Evolutionary conservation across 208 protist genomes (phyloP).

Genomic region (Borovskyia barvae): DNA sequence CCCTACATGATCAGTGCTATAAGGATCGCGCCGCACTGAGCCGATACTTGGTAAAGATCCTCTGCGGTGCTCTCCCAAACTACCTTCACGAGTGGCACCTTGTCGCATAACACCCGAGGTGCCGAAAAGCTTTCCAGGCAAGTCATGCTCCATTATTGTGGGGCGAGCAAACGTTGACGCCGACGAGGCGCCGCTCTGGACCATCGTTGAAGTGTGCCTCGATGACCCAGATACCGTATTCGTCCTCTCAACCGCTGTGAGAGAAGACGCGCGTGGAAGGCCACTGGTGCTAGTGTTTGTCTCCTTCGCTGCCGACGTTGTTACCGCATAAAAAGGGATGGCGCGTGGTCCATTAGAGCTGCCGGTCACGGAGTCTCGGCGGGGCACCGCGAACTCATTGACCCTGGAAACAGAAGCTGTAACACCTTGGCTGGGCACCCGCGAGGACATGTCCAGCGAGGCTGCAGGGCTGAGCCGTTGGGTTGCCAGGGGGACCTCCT

Average conservation of each 20-base stretch:
- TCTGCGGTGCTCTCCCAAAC: not conserved
- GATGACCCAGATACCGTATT: not conserved
- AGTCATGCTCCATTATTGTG: constrained; percentile 4
- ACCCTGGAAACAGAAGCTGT: not conserved
- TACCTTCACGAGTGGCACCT: not conserved
- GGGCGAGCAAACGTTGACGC: not conserved
- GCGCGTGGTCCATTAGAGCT: not conserved
- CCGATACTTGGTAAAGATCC: constrained; percentile 13
- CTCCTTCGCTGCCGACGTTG: not conserved
- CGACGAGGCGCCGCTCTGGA: not conserved
- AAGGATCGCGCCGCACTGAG: not conserved
- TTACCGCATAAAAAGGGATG: constrained; percentile 3
- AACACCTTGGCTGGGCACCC: not conserved
- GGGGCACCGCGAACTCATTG: constrained; percentile 3
- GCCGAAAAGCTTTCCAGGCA: constrained; percentile 19
- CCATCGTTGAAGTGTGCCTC: not conserved
- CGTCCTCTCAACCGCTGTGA: not conserved
- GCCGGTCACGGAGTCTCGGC: not conserved
- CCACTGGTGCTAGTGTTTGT: not conserved
- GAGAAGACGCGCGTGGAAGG: constrained; percentile 1
- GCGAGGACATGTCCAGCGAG: not conserved
- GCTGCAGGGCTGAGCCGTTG: not conserved
- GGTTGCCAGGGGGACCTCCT: not conserved
- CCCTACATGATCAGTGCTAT: not conserved
- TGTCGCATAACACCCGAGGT: not conserved